Base-by-base conservation (phyloP, 2,329 filamentous ascomycete genomes). In the Calonectria crousiana region DNA sequence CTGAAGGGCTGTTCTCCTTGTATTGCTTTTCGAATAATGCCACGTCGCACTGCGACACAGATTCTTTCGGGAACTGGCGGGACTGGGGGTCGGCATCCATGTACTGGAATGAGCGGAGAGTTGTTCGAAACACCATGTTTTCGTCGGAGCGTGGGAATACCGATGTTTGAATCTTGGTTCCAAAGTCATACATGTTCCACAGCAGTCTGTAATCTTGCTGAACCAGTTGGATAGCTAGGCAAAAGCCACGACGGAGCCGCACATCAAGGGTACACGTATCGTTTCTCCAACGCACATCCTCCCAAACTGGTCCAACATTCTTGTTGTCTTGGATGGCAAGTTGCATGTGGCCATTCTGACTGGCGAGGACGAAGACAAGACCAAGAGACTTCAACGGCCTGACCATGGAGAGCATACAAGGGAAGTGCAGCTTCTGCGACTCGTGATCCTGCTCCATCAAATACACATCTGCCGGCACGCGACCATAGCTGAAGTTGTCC, bases 141-240 rank as follows among this genome's bases (percentile, higher is more conserved):
- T 98, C 96, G 67, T 95, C 93, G 36, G 89, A 88, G 51, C 92
- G 90, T 9, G 92, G 91, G 44, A 92, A 91, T 52, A 98, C 87
- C 67, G 92, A 94, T 32, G 89, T 89, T 80, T 95, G 93, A 2
- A 96, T 91, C 79, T 94, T 95, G 77, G 90, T 90, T 32, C 94
- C 95, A 82, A 97, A 96, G 74, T 98, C 95, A 77, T 95, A 95
- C 84, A 97, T 95, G 78, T 92, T 94, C 91, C 93, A 96, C 14
- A 98, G 85, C 75, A 91, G 92, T 75, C 93, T 91, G 85, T 94
- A 98, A 81, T 98, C 95, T n/a, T 90, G 87, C 79, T 95, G 94
- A 18, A 89, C 89, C 81, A 95, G 92, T 76, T 93, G 92, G 23
- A 97, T 86, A 26, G 90, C 90, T 52, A 98, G 85, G 72, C 93